phyloP scores from a whole-genome alignment of 805 yeast genomes.

The Kodamaea laetipori region DNA sequence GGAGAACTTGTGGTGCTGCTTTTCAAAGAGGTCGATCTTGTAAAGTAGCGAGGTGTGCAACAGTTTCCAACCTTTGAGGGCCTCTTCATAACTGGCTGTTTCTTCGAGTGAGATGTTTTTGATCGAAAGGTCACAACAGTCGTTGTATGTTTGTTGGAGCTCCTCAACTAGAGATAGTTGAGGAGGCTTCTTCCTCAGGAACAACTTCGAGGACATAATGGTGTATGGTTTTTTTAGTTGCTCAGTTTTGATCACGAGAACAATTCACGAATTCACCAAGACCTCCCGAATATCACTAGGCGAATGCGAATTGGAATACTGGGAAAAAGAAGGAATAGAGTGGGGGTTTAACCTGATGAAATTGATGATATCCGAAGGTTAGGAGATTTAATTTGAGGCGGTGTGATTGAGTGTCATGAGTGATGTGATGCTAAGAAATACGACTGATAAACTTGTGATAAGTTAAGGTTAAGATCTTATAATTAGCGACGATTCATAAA shows the following conservation, averaged over 20 bases:
- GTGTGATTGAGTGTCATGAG: no score
- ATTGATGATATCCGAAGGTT: no score
- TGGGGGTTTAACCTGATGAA: no score
- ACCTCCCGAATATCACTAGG: no score
- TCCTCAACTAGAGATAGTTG: constrained; percentile 53
- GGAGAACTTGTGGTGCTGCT: constrained; percentile 29
- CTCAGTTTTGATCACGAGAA: constrained; percentile 6
- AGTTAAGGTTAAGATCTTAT: no score
- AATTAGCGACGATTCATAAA: no score
- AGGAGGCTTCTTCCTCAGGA: constrained; percentile 55
- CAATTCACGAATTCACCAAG: no score
- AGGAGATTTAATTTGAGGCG: no score
- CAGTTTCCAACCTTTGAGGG: constrained; percentile 73
- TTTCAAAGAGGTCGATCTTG: constrained; percentile 57
- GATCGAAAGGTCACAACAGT: constrained; percentile 60
- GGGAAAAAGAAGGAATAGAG: no score
- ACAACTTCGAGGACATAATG: constrained; percentile 11
- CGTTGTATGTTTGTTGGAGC: constrained; percentile 61
- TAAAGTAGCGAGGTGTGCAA: constrained; percentile 62
- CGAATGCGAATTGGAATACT: no score
- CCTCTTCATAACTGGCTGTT: constrained; percentile 50
- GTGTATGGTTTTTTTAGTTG: constrained; percentile 1
- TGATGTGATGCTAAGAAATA: no score
- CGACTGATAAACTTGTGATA: no score
- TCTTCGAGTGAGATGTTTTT: constrained; percentile 62